phyloP scores from a whole-genome alignment of 352 stramenopile genomes.

The Globisporangium takayamanum region DNA sequence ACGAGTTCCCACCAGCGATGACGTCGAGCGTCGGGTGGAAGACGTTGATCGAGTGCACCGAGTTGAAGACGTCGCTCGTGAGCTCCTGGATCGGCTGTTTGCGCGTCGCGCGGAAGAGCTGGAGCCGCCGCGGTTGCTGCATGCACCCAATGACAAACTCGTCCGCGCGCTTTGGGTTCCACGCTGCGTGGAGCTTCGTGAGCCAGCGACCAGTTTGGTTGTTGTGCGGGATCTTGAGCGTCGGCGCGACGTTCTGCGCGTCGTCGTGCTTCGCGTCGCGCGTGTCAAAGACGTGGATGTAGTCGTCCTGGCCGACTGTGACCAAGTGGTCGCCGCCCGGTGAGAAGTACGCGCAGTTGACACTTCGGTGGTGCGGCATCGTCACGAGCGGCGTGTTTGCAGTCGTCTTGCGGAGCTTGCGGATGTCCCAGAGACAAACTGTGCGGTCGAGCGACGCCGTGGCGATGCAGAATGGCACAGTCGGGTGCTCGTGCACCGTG shows the following conservation, averaged over 20 bases:
- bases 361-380: slow-evolving; percentile 63
- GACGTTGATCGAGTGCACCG: slow-evolving; percentile 83
- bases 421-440: slow-evolving; percentile 76
- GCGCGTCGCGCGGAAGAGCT: slow-evolving; percentile 71
- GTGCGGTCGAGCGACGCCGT: slow-evolving; percentile 79
- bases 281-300: slow-evolving; percentile 68
- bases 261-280: slow-evolving; percentile 23
- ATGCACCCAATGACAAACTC: slow-evolving; percentile 81
- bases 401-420: slow-evolving; percentile 32
- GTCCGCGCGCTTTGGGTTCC: slow-evolving; percentile 68
- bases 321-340: slow-evolving; percentile 62
- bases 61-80: slow-evolving; percentile 58
- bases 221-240: slow-evolving; percentile 67
- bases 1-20: slow-evolving; percentile 76
- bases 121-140: slow-evolving; percentile 69
- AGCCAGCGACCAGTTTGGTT: slow-evolving; percentile 85
- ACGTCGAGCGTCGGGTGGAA: slow-evolving; percentile 73
- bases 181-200: slow-evolving; percentile 78
- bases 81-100: slow-evolving; percentile 70
- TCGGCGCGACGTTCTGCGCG: slow-evolving; percentile 20
- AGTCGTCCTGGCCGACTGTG: slow-evolving; percentile 80
- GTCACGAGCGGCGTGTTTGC: slow-evolving; percentile 41
- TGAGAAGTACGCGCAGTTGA: slow-evolving; percentile 87
- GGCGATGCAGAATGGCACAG: slow-evolving; percentile 47
- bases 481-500: slow-evolving; percentile 72